Conservation (phyloP, 306 rosid genomes). For the barrel medic (Medicago truncatula) region DNA sequence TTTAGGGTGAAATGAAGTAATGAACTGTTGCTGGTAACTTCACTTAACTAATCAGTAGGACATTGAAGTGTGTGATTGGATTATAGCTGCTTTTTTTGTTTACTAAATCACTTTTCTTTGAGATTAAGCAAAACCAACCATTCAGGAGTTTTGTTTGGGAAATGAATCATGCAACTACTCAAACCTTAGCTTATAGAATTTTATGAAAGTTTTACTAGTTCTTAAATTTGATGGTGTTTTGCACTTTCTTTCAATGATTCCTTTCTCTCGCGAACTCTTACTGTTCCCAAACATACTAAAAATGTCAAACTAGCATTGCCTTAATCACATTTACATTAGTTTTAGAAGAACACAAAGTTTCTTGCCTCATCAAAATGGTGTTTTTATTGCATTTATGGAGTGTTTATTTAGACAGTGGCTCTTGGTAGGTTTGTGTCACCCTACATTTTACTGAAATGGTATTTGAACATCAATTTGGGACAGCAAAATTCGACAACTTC, state of each 20-base stretch:
- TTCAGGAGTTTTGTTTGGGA: neutral
- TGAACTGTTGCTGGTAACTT: conserved; percentile 20
- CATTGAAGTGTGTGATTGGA: neutral
- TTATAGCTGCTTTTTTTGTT: neutral
- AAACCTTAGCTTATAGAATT: neutral
- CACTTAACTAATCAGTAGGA: neutral
- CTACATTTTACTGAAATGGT: neutral
- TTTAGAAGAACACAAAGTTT: neutral
- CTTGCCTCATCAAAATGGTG: conserved; percentile 30
- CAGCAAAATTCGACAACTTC: neutral
- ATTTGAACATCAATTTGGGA: neutral
- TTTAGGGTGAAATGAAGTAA: conserved; percentile 14
- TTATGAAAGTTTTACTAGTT: conserved; percentile 22
- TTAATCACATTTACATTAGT: neutral
- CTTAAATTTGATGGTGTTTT: neutral
- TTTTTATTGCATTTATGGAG: conserved; percentile 4
- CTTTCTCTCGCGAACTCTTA: neutral
- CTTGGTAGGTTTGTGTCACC: conserved; percentile 22
- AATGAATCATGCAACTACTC: neutral
- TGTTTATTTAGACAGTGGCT: conserved; percentile 1
- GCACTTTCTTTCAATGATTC: neutral
- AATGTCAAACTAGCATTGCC: conserved; percentile 1
- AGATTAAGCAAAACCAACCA: conserved; percentile 1
- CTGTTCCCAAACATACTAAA: neutral
- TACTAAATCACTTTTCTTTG: neutral